Evolutionary conservation across 805 yeast genomes (phyloP), one percentile per base, ranked within the genome.

Genomic region (Metschnikowia kofuensis): DNA sequence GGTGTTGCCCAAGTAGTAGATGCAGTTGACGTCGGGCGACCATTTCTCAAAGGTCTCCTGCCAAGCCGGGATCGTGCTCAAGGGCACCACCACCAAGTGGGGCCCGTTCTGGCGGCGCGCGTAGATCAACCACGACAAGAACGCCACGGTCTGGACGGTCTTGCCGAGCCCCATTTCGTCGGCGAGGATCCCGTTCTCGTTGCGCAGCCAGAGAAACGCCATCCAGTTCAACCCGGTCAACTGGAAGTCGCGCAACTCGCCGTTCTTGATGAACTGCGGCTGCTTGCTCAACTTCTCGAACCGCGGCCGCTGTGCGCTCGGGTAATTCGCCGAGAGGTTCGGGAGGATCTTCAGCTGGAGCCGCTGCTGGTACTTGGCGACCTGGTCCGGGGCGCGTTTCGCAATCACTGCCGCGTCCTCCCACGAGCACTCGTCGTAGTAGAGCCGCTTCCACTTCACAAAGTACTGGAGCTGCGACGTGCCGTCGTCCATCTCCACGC

Each of bases 161-260:
- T 94, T 94, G 54, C 99, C 99, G 47, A 94, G 77, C 47, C 99
- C 99, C 99, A 94, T 94, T 68, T 94, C 99, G 73, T 94, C 99
- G 5, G 99, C 99, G 38, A 94, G 73, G 44, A 94, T 94, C 48
- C 99, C 98, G 67, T 94, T 94, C 70, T 94, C 97, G 67, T 92
- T 89, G 61, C 97, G 81, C 4, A 96, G 89, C 99, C 99, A 94
- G 52, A 94, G 73, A 65, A 92, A 94, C 0, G 99, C 99, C 99
- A 94, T 94, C 99, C 99, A 94, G 68, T 94, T 94, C 53, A 94
- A 78, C 48, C 99, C 99, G 0, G 99, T 94, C 66, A 94, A 78
- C 74, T 94, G 99, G 79, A 94, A 94, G 71, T 94, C 99, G 66
- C 99, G 82, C 55, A 94, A 77, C 65, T 87, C 94, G 44, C 97